These are phyloP conservation scores for Colletotrichum filicis DNA, from an alignment of 2,329 filamentous ascomycete species.

Conservation along the genomic window DNA sequence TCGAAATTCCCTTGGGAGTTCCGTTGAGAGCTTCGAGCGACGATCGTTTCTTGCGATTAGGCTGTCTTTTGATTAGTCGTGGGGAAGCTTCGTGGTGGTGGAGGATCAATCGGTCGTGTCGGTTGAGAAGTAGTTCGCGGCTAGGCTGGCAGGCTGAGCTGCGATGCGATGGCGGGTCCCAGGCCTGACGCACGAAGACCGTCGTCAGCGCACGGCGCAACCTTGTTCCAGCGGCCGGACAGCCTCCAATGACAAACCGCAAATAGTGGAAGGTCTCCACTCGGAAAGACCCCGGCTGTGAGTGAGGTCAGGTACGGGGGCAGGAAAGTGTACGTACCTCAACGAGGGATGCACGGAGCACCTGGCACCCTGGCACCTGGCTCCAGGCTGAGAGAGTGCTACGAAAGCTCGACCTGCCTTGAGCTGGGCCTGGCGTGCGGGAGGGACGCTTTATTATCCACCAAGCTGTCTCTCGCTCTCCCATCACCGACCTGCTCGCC, in stretches of 20 bases:
- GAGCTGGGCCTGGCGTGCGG: slow-evolving; percentile 29
- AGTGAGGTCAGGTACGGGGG: slow-evolving; percentile 7
- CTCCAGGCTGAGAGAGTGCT: slow-evolving; percentile 39
- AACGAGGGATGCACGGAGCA: slow-evolving; percentile 27
- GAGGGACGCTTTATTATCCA: slow-evolving; percentile 27
- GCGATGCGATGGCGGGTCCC: slow-evolving; percentile 32
- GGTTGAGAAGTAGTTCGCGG: slow-evolving; percentile 7
- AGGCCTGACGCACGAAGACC: slow-evolving; percentile 26
- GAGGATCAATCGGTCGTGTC: slow-evolving; percentile 5
- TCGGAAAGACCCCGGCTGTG: slow-evolving; percentile 20
- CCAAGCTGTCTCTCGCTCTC: slow-evolving; percentile 27
- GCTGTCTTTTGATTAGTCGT: not conserved
- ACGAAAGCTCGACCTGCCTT: slow-evolving; percentile 46
- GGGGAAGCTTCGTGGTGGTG: slow-evolving; percentile 1
- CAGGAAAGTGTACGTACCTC: slow-evolving; percentile 25
- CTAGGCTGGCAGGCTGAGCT: slow-evolving; percentile 28
- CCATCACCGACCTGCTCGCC: slow-evolving; percentile 24
- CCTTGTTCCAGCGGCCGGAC: slow-evolving; percentile 29
- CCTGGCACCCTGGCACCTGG: slow-evolving; percentile 34
- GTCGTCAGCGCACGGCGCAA: slow-evolving; percentile 32
- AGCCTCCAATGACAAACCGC: not conserved
- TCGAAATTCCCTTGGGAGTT: not conserved
- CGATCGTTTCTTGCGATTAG: not conserved
- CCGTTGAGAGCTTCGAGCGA: not conserved
- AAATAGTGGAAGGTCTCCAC: not conserved